Evolutionary conservation across 2,329 filamentous ascomycete species (phyloP).

Genomic region (Eutypa lata): DNA sequence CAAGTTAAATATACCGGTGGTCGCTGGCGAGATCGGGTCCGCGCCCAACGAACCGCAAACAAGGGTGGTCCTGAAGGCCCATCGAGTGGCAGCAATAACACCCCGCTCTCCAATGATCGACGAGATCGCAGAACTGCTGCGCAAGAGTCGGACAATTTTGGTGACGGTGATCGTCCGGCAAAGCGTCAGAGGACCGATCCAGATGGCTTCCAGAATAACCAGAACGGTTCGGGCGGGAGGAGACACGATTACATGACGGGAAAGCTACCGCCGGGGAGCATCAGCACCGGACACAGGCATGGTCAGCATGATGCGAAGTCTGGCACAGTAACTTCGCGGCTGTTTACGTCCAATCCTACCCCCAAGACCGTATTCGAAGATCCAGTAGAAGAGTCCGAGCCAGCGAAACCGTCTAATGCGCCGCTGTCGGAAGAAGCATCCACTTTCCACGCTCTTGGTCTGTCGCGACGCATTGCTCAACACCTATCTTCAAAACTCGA

Average conservation of each 20-base stretch:
- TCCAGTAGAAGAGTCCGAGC: slow-evolving; percentile 44
- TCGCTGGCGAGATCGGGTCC: slow-evolving; percentile 85
- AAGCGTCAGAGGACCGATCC: slow-evolving; percentile 44
- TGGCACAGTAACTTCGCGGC: slow-evolving; percentile 69
- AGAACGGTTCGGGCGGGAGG: neutral
- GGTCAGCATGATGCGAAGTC: slow-evolving; percentile 18
- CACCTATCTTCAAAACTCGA: slow-evolving; percentile 83
- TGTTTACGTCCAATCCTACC: slow-evolving; percentile 86
- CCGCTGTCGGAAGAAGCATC: slow-evolving; percentile 79
- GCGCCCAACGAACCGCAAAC: slow-evolving; percentile 64
- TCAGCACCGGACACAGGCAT: slow-evolving; percentile 20
- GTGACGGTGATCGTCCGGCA: slow-evolving; percentile 30
- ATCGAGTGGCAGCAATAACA: slow-evolving; percentile 26
- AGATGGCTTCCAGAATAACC: slow-evolving; percentile 8
- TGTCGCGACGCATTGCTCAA: slow-evolving; percentile 75
- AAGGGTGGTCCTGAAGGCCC: slow-evolving; percentile 20
- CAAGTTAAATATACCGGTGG: slow-evolving; percentile 77
- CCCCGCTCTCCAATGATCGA: slow-evolving; percentile 24
- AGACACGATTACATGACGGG: slow-evolving; percentile 25
- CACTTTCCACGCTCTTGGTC: slow-evolving; percentile 80
- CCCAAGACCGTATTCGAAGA: slow-evolving; percentile 62
- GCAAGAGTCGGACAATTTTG: slow-evolving; percentile 14
- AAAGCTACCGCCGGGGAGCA: slow-evolving; percentile 34
- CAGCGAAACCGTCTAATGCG: slow-evolving; percentile 80
- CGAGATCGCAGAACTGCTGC: slow-evolving; percentile 8